Conservation (phyloP, 441 rosid genomes). For the Dalechampia spathulata region DNA sequence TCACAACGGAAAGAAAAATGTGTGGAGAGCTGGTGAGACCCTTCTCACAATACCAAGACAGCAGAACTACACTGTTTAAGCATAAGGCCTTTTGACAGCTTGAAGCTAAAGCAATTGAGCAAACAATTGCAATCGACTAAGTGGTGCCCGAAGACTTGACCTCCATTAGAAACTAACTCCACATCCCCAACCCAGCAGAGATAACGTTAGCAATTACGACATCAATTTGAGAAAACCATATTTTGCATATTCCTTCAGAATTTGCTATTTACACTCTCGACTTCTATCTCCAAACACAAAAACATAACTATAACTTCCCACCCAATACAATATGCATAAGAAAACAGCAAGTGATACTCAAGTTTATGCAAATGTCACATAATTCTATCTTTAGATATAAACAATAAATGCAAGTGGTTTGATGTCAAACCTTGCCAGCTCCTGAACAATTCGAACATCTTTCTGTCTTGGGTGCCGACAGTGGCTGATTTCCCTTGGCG, state of each 20-base stretch:
- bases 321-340: background rate
- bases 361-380: background rate
- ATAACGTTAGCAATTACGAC: background rate
- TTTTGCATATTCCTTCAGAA: no score
- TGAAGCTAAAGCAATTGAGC: background rate
- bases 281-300: no score
- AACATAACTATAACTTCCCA: no score
- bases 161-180: no score
- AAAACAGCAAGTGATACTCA: background rate
- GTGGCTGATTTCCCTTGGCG: slow-evolving; percentile 40
- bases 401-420: background rate
- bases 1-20: no score
- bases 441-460: slow-evolving; percentile 97
- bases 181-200: background rate
- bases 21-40: no score
- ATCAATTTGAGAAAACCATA: no score
- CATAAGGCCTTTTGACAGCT: background rate
- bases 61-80: background rate
- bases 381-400: background rate
- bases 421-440: slow-evolving; percentile 63
- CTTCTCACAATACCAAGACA: background rate
- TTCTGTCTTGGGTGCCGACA: slow-evolving; percentile 59
- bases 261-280: no score
- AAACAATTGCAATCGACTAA: background rate
- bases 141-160: background rate